These are phyloP conservation scores for Steccherinum ochraceum DNA, from an alignment of 768 basidiomycete genomes.

Conservation along the genomic window DNA sequence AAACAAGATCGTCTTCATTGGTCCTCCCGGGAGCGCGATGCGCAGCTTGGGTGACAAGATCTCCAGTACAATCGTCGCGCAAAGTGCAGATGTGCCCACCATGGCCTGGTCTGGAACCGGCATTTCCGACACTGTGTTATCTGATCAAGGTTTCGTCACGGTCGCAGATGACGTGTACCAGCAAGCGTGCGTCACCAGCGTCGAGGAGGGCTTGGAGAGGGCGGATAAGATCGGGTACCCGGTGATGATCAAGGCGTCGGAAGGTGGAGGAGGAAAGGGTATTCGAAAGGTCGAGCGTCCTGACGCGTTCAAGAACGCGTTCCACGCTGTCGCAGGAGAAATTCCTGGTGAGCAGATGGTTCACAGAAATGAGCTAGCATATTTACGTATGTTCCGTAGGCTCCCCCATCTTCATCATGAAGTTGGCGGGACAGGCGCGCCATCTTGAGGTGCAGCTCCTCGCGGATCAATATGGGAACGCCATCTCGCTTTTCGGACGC, in stretches of 20 bases:
- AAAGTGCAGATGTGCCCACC: conserved; percentile 92
- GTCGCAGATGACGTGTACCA: conserved; percentile 90
- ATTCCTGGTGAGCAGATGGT: conserved; percentile 70
- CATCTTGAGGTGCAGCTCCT: conserved; percentile 98
- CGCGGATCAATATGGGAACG: conserved; percentile 98
- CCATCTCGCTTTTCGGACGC: conserved; percentile 97
- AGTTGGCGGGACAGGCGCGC: conserved; percentile 94
- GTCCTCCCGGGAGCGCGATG: conserved; percentile 98
- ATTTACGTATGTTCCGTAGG: conserved; percentile 37
- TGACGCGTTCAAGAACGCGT: conserved; percentile 91
- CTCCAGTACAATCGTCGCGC: conserved; percentile 98
- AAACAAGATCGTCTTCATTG: conserved; percentile 97
- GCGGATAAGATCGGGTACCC: conserved; percentile 93
- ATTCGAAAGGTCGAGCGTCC: conserved; percentile 89
- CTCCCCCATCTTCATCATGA: conserved; percentile 99
- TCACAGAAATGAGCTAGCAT: conserved; percentile 3
- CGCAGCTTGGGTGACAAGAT: conserved; percentile 99
- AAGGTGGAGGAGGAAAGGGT: conserved; percentile 99
- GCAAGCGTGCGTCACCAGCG: conserved; percentile 80
- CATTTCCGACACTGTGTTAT: conserved; percentile 79
- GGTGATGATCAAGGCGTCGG: conserved; percentile 99
- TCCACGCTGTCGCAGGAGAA: conserved; percentile 89
- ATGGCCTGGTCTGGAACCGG: conserved; percentile 99
- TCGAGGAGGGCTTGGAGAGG: conserved; percentile 79
- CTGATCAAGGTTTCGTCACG: conserved; percentile 83